Evolutionary conservation across 148 eudicot species (phyloP).

Genomic region (Chenopodium formosanum): DNA sequence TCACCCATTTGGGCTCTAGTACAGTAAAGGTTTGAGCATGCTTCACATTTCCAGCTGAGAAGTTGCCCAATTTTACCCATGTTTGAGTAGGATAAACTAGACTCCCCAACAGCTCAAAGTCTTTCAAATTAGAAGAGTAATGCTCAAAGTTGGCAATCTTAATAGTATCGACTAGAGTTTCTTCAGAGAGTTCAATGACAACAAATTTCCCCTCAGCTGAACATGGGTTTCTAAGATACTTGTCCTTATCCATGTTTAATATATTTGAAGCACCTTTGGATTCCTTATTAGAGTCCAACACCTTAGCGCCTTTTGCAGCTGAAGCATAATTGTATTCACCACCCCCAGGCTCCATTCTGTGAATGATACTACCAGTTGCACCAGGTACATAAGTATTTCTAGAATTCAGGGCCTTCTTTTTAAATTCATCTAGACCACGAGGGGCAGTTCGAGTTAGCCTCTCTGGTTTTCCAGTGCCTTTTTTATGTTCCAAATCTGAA

Average conservation of each 20-base stretch:
- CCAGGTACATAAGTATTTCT: slow-evolving; percentile 47
- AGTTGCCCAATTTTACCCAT: slow-evolving; percentile 84
- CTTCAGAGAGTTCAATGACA: slow-evolving; percentile 91
- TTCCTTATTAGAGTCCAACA: slow-evolving; percentile 83
- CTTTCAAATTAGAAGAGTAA: slow-evolving; percentile 85
- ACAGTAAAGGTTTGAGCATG: slow-evolving; percentile 81
- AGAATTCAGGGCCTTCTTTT: slow-evolving; percentile 71
- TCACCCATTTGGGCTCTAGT: slow-evolving; percentile 85
- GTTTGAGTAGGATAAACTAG: slow-evolving; percentile 72
- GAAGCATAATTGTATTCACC: slow-evolving; percentile 91
- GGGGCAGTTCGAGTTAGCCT: slow-evolving; percentile 50
- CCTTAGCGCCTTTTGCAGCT: slow-evolving; percentile 90
- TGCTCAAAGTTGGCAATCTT: slow-evolving; percentile 93
- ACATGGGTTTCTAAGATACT: slow-evolving; percentile 94
- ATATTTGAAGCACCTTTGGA: slow-evolving; percentile 90
- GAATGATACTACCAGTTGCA: slow-evolving; percentile 59
- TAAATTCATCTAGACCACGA: slow-evolving; percentile 82
- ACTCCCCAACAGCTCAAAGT: slow-evolving; percentile 82
- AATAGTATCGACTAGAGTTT: slow-evolving; percentile 80
- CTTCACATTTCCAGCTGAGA: slow-evolving; percentile 82
- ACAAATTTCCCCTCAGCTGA: slow-evolving; percentile 91
- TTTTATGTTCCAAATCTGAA: slow-evolving; percentile 26
- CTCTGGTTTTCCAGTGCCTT: slow-evolving; percentile 46
- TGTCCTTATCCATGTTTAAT: slow-evolving; percentile 82
- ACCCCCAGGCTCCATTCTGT: slow-evolving; percentile 92